Conservation (phyloP, 116 monocot species). For the Cymodocea nodosa region DNA sequence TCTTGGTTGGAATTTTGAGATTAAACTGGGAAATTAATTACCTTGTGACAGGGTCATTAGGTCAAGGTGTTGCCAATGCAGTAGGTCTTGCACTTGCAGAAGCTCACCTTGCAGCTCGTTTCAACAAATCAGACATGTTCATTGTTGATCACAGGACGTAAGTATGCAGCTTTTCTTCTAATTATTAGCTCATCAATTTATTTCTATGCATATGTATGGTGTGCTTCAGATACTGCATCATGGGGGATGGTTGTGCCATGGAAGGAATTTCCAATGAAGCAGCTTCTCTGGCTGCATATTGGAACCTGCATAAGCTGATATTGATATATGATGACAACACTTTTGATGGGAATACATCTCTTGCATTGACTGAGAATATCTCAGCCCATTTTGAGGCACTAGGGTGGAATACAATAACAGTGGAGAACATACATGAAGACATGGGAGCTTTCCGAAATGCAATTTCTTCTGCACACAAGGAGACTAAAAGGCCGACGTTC, state of each 20-base stretch:
- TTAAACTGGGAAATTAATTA: too few relatives aligned
- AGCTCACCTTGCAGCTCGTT: slow-evolving; percentile 25
- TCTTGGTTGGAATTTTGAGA: too few relatives aligned
- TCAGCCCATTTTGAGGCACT: slow-evolving; percentile 27
- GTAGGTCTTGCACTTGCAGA: slow-evolving; percentile 30
- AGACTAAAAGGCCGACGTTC: slow-evolving; percentile 21
- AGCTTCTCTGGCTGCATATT: slow-evolving; percentile 27
- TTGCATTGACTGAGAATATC: slow-evolving; percentile 24
- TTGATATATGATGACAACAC: slow-evolving; percentile 43
- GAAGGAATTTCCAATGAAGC: slow-evolving; percentile 37
- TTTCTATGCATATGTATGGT: neutral
- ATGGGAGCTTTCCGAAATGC: slow-evolving; percentile 17
- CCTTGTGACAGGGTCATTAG: slow-evolving; percentile 18
- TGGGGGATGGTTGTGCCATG: slow-evolving; percentile 36
- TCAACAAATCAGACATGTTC: slow-evolving; percentile 19
- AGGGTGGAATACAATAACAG: slow-evolving; percentile 29
- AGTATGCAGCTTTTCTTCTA: neutral
- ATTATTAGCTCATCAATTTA: neutral
- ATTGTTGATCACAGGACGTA: slow-evolving; percentile 29
- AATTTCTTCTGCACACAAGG: slow-evolving; percentile 11
- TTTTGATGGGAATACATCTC: slow-evolving; percentile 27
- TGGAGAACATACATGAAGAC: slow-evolving; percentile 19
- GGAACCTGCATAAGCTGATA: slow-evolving; percentile 36
- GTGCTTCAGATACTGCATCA: slow-evolving; percentile 26
- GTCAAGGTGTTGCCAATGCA: slow-evolving; percentile 36